phyloP scores from a whole-genome alignment of 2,329 filamentous ascomycete species.

The Hypoxylon sp. region DNA sequence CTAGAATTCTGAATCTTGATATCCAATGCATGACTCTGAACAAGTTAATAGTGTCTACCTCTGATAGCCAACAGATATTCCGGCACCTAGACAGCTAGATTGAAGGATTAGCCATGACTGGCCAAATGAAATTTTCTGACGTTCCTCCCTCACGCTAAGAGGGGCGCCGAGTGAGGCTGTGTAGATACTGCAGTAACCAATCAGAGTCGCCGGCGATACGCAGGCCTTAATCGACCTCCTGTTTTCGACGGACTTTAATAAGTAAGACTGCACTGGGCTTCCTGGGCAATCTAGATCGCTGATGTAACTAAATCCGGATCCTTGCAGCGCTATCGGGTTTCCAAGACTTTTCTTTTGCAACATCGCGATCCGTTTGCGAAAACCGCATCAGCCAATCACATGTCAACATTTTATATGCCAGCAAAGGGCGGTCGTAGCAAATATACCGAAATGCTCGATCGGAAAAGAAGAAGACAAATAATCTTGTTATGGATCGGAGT shows the following conservation, averaged over 20 bases:
- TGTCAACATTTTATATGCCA: slow-evolving; percentile 10
- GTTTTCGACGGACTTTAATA: slow-evolving; percentile 22
- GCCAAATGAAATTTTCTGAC: slow-evolving; percentile 30
- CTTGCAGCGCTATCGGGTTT: background rate
- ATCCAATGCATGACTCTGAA: slow-evolving; percentile 17
- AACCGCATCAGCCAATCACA: slow-evolving; percentile 37
- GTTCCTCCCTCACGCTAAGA: slow-evolving; percentile 43
- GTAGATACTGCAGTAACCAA: slow-evolving; percentile 45
- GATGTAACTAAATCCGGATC: slow-evolving; percentile 27
- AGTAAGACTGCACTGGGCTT: background rate
- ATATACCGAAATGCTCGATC: slow-evolving; percentile 12
- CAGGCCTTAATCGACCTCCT: slow-evolving; percentile 38
- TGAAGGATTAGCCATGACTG: slow-evolving; percentile 25
- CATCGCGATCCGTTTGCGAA: slow-evolving; percentile 33
- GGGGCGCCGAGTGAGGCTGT: slow-evolving; percentile 50
- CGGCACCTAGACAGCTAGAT: slow-evolving; percentile 19
- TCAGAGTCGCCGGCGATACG: slow-evolving; percentile 39
- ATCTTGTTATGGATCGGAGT: background rate
- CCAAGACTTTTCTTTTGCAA: background rate
- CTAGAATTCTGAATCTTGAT: slow-evolving; percentile 5
- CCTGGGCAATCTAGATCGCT: slow-evolving; percentile 8
- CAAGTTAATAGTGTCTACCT: slow-evolving; percentile 7
- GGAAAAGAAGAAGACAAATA: background rate
- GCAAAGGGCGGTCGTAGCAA: slow-evolving; percentile 10
- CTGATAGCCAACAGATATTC: slow-evolving; percentile 10